Evolutionary conservation across 768 basidiomycete genomes (phyloP), one percentile per base, ranked within the genome.

Genomic region (Paxillus rubicundulus): DNA sequence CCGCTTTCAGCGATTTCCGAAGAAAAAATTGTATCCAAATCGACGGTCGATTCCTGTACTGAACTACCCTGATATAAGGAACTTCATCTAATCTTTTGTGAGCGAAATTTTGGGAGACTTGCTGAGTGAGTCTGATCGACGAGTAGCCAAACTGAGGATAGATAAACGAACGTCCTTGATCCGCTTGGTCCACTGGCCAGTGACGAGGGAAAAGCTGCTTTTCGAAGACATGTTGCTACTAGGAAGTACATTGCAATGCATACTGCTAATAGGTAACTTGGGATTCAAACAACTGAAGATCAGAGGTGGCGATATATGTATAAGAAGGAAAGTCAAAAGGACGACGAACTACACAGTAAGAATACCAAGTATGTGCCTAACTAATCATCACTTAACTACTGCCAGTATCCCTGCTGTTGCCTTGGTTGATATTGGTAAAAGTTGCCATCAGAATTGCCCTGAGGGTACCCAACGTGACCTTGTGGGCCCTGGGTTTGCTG

Each of bases 391-490:
- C 39, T 55, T 50, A 53, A 61, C 60, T 50, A 76, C 67, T 77
- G 74, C 75, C 77, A 77, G 61, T 79, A 79, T 67, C 76, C 84
- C 69, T 85, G 81, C 61, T 81, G 82, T 63, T 80, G 84, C 65
- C 84, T 74, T 20, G 77, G 76, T 67, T 85, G 86, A 65, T 88
- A 88, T 57, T 81, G 80, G 65, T 90, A 89, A 65, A 87, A 90
- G 60, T 72, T 78, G 13, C 73, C 82, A 42, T 88, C 86, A 45
- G 77, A 83, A 45, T 75, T 80, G 39, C 80, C 81, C 61, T 70
- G 69, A 39, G 78, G 77, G 52, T 81, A 81, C 2, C 77, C 77
- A 8, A 74, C 77, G 59, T 78, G 80, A 0, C 72, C 77, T 45
- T 69, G 66, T 20, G 66, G 66, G 3, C 58, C 67, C 37, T 68